Evolutionary conservation across 2,329 filamentous ascomycete species (phyloP).

Genomic region (Calonectria montana): DNA sequence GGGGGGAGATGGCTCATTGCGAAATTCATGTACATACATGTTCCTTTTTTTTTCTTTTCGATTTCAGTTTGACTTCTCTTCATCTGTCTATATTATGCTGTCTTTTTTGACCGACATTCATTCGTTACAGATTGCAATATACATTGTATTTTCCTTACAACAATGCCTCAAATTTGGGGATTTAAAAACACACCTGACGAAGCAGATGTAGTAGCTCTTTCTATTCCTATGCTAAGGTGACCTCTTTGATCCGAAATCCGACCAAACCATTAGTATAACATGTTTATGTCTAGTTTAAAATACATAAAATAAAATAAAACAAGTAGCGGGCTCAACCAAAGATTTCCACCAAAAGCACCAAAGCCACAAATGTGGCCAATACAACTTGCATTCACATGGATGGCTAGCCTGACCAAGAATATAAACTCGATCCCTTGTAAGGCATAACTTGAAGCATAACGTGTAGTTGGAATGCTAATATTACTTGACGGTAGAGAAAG

Average conservation of each 20-base stretch:
- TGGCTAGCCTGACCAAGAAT: too few relatives aligned
- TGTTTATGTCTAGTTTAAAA: too few relatives aligned
- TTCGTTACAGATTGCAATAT: conserved; percentile 8
- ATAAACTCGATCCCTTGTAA: too few relatives aligned
- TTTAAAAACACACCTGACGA: neutral
- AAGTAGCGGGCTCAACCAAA: too few relatives aligned
- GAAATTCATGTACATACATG: neutral
- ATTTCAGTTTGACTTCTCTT: conserved; percentile 10
- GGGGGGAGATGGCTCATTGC: neutral
- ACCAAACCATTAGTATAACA: too few relatives aligned
- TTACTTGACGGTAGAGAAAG: neutral
- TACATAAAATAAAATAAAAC: too few relatives aligned
- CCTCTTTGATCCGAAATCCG: too few relatives aligned
- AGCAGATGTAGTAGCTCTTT: neutral
- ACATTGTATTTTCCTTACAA: neutral
- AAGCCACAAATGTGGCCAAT: too few relatives aligned
- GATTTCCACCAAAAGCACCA: too few relatives aligned
- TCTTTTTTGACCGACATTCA: neutral
- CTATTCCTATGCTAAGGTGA: neutral
- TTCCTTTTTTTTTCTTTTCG: neutral
- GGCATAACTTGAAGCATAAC: too few relatives aligned
- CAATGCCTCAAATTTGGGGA: neutral
- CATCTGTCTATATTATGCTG: conserved; percentile 15
- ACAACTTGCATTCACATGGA: too few relatives aligned
- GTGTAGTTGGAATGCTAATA: too few relatives aligned